Conservation (phyloP, 371 early-diverging fungal species). For the Mortierella polycephala region DNA sequence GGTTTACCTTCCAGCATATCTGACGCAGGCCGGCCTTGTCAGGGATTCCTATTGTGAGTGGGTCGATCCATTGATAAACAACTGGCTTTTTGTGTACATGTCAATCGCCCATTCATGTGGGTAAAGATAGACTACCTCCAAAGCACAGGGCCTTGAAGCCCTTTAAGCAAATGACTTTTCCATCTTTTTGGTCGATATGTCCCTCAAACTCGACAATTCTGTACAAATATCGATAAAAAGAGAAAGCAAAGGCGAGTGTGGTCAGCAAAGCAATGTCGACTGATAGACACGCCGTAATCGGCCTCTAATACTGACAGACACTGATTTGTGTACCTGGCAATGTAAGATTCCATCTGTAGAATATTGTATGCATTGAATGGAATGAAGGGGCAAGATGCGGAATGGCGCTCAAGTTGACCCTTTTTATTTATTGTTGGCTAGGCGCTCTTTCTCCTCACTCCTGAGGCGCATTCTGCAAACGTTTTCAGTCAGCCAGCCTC, state of each 20-base stretch:
- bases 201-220: conserved; percentile 41
- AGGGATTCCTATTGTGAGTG: conserved; percentile 68
- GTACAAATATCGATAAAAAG: not conserved
- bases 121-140: conserved; percentile 19
- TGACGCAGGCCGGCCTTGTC: conserved; percentile 76
- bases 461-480: too few species aligned
- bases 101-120: not conserved
- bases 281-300: not conserved
- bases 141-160: conserved; percentile 48
- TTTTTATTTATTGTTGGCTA: too few species aligned
- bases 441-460: too few species aligned
- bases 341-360: conserved; percentile 39
- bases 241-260: not conserved
- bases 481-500: too few species aligned
- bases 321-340: conserved; percentile 28
- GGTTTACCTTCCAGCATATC: conserved; percentile 73
- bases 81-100: not conserved
- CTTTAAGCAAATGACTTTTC: conserved; percentile 8
- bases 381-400: too few species aligned
- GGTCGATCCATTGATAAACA: not conserved
- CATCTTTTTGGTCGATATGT: conserved; percentile 20
- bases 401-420: too few species aligned
- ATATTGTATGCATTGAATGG: too few species aligned
- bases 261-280: too few species aligned
- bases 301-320: not conserved